These are phyloP conservation scores for Madurella mycetomatis DNA, from an alignment of 2,329 filamentous ascomycete species.

Conservation along the genomic window DNA sequence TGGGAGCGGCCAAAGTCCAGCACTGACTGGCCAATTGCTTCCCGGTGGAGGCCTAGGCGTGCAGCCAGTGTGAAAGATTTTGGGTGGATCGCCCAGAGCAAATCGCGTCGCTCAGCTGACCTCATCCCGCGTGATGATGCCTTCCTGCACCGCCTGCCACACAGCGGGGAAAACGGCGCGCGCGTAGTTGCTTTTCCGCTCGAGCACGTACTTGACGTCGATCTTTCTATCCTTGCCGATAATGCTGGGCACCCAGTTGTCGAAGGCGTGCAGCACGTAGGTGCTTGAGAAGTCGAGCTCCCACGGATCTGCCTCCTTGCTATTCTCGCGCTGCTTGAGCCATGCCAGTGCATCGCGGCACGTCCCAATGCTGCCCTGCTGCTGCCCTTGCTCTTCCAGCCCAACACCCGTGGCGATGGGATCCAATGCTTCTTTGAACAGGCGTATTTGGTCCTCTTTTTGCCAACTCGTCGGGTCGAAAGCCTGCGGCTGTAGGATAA, in stretches of 20 bases:
- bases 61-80: too few species aligned
- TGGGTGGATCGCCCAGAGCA: neutral
- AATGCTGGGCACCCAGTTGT: neutral
- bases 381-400: neutral
- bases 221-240: neutral
- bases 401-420: neutral
- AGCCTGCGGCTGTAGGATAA: conserved; percentile 11
- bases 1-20: too few species aligned
- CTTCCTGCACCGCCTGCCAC: conserved; percentile 1
- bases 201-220: neutral
- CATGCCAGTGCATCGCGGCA: conserved; percentile 6
- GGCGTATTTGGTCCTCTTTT: neutral
- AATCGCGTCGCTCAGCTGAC: neutral
- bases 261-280: conserved; percentile 21
- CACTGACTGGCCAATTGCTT: too few species aligned
- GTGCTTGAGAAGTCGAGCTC: conserved; percentile 18
- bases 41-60: too few species aligned
- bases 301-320: neutral
- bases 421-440: conserved; percentile 5
- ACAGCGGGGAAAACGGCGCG: conserved; percentile 1
- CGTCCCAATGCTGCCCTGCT: neutral
- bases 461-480: conserved; percentile 10
- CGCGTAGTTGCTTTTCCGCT: neutral
- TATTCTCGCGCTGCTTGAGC: neutral
- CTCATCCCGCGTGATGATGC: neutral